Evolutionary conservation across 805 yeast genomes (phyloP), one percentile per base, ranked within the genome.

Genomic region (Cyberlindnera sargentensis): DNA sequence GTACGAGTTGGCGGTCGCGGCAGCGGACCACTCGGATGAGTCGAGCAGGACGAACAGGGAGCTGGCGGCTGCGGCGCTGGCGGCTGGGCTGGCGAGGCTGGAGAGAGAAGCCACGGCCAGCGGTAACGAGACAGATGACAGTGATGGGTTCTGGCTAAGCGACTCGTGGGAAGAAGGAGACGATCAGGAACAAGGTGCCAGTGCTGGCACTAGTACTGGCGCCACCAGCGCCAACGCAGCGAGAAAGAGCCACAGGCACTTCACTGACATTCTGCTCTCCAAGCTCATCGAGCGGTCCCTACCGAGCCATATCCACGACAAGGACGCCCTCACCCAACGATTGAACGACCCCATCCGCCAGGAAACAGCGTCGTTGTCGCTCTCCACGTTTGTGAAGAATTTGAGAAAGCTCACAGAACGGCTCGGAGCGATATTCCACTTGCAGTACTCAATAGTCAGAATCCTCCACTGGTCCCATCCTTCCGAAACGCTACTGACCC

Each of bases 381-480:
- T 85, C 0, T 59, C 80, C 4, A 61, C 70, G 4, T 63, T 86
- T 40, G 69, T 77, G 2, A 65, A 71, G 15, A 85, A 84, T 60
- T 66, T 85, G 56, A 73, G 76, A 47, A 67, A 69, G 33, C 60
- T 84, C 51, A 78, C 82, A 41, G 54, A 63, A 9, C 73, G 77
- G 43, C 68, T 81, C 69, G 76, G 81, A 28, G 64, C 67, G 0
- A 54, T 84, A 8, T 82, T 84, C 51, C 72, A 66, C 35, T 44
- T 80, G 2, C 91, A 84, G 52, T 82, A 81, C 50, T 77, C 79
- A 2, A 35, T 82, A 1, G 67, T 80, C 6, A 75, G 78, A 40
- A 57, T 84, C 1, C 46, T 86, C 25, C 75, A 85, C 4, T 90
- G 97, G 97, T 76, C 79, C 46, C 68, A 72, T 27, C 90, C 95